These are phyloP conservation scores for Aquanectria penicillioides DNA, from an alignment of 2,329 filamentous ascomycete genomes.

Conservation along the genomic window DNA sequence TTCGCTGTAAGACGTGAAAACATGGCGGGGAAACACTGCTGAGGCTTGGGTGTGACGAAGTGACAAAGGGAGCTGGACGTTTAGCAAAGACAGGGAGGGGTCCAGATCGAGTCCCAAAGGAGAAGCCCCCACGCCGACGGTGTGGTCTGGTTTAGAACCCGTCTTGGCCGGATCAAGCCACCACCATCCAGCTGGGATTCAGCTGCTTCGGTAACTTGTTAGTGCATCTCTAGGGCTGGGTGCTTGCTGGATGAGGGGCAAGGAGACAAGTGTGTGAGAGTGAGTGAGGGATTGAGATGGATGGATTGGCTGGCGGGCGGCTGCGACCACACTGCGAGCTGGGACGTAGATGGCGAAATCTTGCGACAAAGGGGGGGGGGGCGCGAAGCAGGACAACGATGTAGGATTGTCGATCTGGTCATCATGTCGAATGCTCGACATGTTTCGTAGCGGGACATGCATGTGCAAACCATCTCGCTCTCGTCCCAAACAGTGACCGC, in stretches of 20 bases:
- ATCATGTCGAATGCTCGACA: neutral
- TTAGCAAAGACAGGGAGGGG: neutral
- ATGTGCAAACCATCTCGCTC: neutral
- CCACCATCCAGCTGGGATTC: conserved; percentile 5
- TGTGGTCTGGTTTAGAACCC: conserved; percentile 13
- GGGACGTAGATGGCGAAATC: neutral
- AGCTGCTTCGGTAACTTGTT: neutral
- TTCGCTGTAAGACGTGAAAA: neutral
- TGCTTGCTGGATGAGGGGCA: too few species aligned
- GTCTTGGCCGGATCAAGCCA: conserved; percentile 13
- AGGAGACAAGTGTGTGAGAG: too few species aligned
- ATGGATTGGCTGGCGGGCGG: neutral
- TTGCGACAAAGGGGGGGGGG: neutral
- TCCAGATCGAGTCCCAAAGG: neutral
- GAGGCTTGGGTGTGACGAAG: conserved; percentile 2
- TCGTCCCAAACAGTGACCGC: too few species aligned
- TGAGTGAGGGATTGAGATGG: neutral
- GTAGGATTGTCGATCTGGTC: neutral
- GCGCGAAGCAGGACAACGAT: neutral
- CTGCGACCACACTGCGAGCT: neutral
- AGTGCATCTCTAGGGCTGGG: neutral
- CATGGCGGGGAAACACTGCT: neutral
- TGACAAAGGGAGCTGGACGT: neutral
- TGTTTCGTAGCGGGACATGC: neutral
- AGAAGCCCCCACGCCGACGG: conserved; percentile 6